phyloP scores from a whole-genome alignment of 1,284 basidiomycete genomes.

The Chiua sp. region DNA sequence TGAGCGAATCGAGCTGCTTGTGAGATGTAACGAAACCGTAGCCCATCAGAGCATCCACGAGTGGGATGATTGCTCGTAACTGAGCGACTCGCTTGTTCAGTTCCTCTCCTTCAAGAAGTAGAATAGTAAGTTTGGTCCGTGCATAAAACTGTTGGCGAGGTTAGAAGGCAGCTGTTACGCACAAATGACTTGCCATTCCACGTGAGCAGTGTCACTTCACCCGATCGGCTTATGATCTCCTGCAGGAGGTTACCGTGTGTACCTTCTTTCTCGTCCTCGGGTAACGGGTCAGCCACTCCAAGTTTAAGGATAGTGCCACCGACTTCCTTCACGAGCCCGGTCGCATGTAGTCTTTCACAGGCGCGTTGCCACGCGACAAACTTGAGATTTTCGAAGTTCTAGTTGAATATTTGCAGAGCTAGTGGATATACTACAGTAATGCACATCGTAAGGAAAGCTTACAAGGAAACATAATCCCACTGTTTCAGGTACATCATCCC shows the following conservation, averaged over 20 bases:
- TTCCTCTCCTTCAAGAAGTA: conserved; percentile 3
- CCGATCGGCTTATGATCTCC: conserved; percentile 9
- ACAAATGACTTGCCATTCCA: conserved; percentile 21
- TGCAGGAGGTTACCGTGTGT: conserved; percentile 22
- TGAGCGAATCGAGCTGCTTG: too few species aligned
- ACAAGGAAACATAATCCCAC: neutral
- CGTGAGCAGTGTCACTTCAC: conserved; percentile 16
- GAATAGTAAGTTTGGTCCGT: neutral
- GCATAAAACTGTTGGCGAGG: too few species aligned
- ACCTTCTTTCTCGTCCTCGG: conserved; percentile 5
- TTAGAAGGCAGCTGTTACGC: conserved; percentile 19
- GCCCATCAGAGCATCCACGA: too few species aligned
- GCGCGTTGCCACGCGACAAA: conserved; percentile 9
- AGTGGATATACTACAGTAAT: neutral
- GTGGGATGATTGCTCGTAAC: too few species aligned
- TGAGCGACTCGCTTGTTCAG: too few species aligned
- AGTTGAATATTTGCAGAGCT: conserved; percentile 14
- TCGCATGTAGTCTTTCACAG: neutral
- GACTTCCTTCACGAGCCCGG: neutral
- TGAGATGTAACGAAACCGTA: too few species aligned
- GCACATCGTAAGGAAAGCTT: neutral
- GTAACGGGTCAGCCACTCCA: neutral
- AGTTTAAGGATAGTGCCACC: neutral
- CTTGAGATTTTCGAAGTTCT: neutral
- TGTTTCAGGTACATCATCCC: neutral